Conservation (phyloP, 257 asterid species). For the Linaria vulgaris region DNA sequence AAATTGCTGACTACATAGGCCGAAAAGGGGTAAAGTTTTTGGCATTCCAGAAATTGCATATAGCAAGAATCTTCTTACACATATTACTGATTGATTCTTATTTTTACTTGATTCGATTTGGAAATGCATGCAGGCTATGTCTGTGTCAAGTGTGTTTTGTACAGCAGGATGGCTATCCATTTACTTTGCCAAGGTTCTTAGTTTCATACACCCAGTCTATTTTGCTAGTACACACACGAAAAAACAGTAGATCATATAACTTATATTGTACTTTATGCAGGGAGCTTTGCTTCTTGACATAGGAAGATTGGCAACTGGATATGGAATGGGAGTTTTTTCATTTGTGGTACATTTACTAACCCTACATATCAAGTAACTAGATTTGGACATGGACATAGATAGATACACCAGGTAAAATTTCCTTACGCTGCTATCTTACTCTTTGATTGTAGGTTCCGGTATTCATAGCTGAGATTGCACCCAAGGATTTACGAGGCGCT, state of each 20-base stretch:
- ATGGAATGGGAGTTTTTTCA: conserved; percentile 95
- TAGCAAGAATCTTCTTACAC: neutral
- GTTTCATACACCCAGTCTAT: neutral
- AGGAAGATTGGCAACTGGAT: conserved; percentile 88
- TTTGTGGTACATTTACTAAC: conserved; percentile 54
- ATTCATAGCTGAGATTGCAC: conserved; percentile 88
- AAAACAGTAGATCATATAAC: conserved; percentile 14
- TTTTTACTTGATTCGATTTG: conserved; percentile 19
- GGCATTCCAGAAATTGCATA: neutral
- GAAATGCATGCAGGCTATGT: conserved; percentile 73
- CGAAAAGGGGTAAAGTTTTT: conserved; percentile 77
- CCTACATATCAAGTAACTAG: neutral
- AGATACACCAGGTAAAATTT: too few relatives aligned
- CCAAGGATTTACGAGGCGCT: conserved; percentile 82
- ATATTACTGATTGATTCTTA: conserved; percentile 7
- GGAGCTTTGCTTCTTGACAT: conserved; percentile 60
- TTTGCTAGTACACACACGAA: neutral
- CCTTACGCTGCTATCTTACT: neutral
- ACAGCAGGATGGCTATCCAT: conserved; percentile 85
- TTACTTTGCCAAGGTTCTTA: conserved; percentile 73
- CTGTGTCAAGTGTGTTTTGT: conserved; percentile 68
- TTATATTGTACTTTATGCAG: conserved; percentile 30
- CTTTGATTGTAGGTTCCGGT: conserved; percentile 64
- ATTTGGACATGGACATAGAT: too few relatives aligned
- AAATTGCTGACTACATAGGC: conserved; percentile 74